Base-by-base conservation (phyloP, 345 rosid genomes). In the Schrenkiella parvula region DNA sequence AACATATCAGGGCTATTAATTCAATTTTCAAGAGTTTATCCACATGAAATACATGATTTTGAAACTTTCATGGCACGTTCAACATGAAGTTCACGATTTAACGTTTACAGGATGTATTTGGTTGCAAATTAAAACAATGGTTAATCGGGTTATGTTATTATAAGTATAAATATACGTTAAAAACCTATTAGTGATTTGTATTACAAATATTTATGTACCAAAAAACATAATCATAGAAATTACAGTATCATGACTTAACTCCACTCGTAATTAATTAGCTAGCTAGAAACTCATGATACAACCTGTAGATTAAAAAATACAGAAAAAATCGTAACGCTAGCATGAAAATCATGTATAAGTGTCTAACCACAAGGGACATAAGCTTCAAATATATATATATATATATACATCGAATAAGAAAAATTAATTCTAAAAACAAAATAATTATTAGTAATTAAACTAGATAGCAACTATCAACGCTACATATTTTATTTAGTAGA, bases 11-110 rank as follows among this genome's bases (percentile, higher is more conserved):
- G 37, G 54, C 14, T 52, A 41, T 41, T 34, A 39, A 71, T 48
- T 25, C 61, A 51, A 51, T 8, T 39, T 50, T 38, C 12, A 29
- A 61, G 25, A 17, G 52, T 29, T 37, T 22, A 60, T 50, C 52
- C 75, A 50, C 54, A 68, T 41, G 34, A 44, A 21, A 21, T 68
- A 68, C 35, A 44, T 44, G 37, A 17, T 32, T 56, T 32, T 21
- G 17, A 31, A 29, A 19, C 25, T 35, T 26, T 37, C 18, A 18
- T 31, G 21, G n/a, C 18, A 25, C 28, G 51, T 66, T 51, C 47
- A 35, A 23, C 15, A n/a, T n/a, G n/a, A n/a, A n/a, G n/a, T n/a
- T n/a, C 32, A 51, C 57, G 25, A 23, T 48, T 15, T 23, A 31
- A 32, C 58, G 11, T 51, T 12, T 23, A 17, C 22, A 18, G n/a